Base-by-base conservation (phyloP, 306 rosid species). In the Mucuna pruriens region DNA sequence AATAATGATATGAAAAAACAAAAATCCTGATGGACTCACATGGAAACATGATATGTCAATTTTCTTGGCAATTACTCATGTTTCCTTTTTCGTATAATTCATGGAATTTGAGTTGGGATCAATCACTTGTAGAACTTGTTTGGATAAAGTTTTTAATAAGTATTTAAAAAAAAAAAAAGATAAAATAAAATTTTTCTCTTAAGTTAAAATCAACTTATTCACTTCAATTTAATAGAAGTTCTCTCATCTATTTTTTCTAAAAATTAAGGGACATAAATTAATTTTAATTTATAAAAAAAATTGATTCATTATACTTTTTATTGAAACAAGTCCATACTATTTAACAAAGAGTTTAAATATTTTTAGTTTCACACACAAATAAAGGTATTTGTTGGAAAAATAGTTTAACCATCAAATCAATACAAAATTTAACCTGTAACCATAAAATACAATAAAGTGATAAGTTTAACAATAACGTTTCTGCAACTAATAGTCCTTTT, bases 1-100 rank as follows among this genome's bases (percentile, higher is more conserved):
- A 39, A 45, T 49, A 15, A 6, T 45, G 4, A 25, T 29, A 19
- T 6, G 23, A 0, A 65, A 74, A 26, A 71, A 46, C 12, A 63
- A 51, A 15, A 9, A 29, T 45, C n/a, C n/a, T 23, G 29, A 64
- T 9, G 22, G 13, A 0, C 8, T 16, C 48, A 16, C 7, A 49
- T 80, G 52, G 40, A 31, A 78, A 52, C 36, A 36, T 57, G 71
- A 31, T 68, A 12, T 19, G 40, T 29, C 77, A 54, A 54, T 82
- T 38, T 62, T 64, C 40, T 54, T 26, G 6, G 5, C 45, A 63
- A 52, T 57, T 34, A 6, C 4, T 55, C 62, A 52, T 29, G 52
- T 54, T 55, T 60, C 66, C 60, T 48, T 45, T 45, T 39, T 60
- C 34, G 26, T 23, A 22, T 38, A 46, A 38, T 34, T 1, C 26